Conservation (phyloP, 495 filamentous ascomycete species). For the Penicillium roqueforti region DNA sequence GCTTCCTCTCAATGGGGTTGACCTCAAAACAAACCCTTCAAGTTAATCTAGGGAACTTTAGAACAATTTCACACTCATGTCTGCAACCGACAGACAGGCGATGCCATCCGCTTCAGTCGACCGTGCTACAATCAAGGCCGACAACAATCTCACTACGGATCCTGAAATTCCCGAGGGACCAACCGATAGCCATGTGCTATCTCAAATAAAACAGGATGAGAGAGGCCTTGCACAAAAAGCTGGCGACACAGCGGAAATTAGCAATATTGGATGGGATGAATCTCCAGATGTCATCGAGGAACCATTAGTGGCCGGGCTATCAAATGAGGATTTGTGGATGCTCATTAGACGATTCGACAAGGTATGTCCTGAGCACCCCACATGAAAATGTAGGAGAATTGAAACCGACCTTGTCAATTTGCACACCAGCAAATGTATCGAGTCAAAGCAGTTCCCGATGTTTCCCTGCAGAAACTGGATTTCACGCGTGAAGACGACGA, state of each 20-base stretch:
- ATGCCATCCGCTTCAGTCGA: neutral
- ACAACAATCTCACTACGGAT: neutral
- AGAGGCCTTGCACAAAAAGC: constrained; percentile 47
- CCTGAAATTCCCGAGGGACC: constrained; percentile 20
- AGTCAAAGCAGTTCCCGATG: constrained; percentile 62
- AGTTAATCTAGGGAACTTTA: neutral
- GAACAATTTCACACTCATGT: neutral
- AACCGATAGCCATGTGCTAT: constrained; percentile 49
- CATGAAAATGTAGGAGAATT: neutral
- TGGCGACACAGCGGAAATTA: constrained; percentile 47
- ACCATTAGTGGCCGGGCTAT: constrained; percentile 64
- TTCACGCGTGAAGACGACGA: constrained; percentile 78
- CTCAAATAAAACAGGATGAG: constrained; percentile 42
- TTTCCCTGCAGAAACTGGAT: constrained; percentile 63
- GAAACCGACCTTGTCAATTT: neutral
- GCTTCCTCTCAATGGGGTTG: neutral
- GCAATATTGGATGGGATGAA: constrained; percentile 73
- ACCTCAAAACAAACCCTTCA: neutral
- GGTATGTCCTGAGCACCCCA: neutral
- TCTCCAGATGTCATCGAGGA: constrained; percentile 51
- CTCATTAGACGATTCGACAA: constrained; percentile 45
- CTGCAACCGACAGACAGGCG: neutral
- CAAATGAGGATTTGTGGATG: constrained; percentile 77
- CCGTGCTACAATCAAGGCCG: neutral
- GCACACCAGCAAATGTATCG: constrained; percentile 74